Percentiles rank a stretch among this genome's conserved stretches.
Conservation (phyloP, 441 rosid species). For the Manihot esculenta region DNA sequence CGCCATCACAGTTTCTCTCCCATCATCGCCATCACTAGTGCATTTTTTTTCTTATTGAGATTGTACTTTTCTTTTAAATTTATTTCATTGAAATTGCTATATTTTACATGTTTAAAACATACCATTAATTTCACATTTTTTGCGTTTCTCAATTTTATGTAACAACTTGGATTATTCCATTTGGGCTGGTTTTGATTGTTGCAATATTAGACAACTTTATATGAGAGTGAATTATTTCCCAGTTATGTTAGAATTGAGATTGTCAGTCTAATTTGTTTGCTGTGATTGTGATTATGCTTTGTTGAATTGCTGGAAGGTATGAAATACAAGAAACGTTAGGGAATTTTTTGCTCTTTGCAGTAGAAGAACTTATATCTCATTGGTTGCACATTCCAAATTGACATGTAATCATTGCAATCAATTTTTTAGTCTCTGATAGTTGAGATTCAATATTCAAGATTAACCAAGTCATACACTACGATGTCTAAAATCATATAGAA, state of each 20-base stretch:
- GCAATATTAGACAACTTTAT: neutral
- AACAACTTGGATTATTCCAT: neutral
- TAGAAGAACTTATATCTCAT: neutral
- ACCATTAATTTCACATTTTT: neutral
- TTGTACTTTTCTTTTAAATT: no score
- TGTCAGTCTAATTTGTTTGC: neutral
- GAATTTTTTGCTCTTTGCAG: neutral
- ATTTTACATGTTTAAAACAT: no score
- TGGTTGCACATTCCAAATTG: neutral
- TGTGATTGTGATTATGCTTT: no score
- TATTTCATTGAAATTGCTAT: no score
- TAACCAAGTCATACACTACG: no score
- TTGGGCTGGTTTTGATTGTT: neutral
- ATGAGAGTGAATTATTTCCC: neutral
- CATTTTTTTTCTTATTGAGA: no score
- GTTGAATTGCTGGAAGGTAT: neutral
- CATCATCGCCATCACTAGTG: no score
- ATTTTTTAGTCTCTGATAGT: no score
- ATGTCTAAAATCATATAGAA: no score
- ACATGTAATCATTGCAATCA: neutral
- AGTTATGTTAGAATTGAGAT: neutral
- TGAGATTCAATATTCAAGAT: no score
- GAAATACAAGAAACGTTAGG: neutral
- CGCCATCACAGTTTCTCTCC: no score
- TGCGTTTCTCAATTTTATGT: neutral